Evolutionary conservation across 2,329 filamentous ascomycete species (phyloP).

Genomic region (Aspergillus hiratsukae): DNA sequence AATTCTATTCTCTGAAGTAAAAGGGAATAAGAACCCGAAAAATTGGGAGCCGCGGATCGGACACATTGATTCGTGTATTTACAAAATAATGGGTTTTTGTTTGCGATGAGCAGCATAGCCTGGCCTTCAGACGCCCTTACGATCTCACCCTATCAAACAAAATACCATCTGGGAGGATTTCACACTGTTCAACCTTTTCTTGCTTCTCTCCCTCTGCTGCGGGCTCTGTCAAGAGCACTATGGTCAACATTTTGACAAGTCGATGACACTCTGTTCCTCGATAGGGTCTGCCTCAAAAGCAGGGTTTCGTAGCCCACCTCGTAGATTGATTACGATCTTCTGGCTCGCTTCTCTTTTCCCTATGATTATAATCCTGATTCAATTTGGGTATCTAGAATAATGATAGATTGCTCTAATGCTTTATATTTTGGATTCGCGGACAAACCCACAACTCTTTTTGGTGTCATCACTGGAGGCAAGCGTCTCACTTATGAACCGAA

Average conservation of each 20-base stretch:
- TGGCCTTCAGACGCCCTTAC: slow-evolving; percentile 35
- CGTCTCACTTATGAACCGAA: slow-evolving; percentile 50
- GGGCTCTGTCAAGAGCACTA: neutral
- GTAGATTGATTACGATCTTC: neutral
- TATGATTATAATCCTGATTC: neutral
- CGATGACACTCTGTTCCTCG: neutral
- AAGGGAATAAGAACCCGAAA: slow-evolving; percentile 26
- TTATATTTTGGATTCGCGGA: slow-evolving; percentile 35
- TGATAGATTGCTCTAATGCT: neutral
- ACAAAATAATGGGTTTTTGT: slow-evolving; percentile 34
- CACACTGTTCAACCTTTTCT: slow-evolving; percentile 11
- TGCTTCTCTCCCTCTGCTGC: slow-evolving; percentile 6
- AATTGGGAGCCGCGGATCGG: slow-evolving; percentile 27
- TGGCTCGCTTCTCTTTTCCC: neutral
- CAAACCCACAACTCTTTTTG: slow-evolving; percentile 21
- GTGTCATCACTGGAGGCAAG: slow-evolving; percentile 26
- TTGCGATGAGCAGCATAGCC: slow-evolving; percentile 34
- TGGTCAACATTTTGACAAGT: neutral
- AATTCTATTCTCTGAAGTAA: slow-evolving; percentile 19
- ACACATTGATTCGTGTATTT: slow-evolving; percentile 26
- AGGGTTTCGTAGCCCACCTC: neutral
- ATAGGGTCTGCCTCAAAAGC: neutral
- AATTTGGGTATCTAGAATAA: neutral
- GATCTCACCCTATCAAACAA: slow-evolving; percentile 35
- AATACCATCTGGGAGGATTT: slow-evolving; percentile 33